phyloP scores from a whole-genome alignment of 1,139 yeast species.

The Meyerozyma carpophila region DNA sequence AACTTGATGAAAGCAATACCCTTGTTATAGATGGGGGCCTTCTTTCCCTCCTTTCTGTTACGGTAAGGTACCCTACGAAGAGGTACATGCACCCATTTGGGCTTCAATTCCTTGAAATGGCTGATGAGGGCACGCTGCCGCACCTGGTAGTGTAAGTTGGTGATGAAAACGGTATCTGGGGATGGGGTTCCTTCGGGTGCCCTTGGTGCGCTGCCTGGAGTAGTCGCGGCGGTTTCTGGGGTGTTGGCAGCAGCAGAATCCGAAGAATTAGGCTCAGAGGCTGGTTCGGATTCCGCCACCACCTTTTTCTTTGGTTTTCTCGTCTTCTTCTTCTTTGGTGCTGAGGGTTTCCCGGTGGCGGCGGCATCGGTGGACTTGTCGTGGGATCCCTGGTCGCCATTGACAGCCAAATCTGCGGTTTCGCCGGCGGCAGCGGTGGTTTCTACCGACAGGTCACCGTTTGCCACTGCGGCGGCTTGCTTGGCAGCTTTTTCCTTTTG shows the following conservation, averaged over 20 bases:
- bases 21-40: slow-evolving; percentile 43
- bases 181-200: slow-evolving; percentile 54
- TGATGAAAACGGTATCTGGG: slow-evolving; percentile 50
- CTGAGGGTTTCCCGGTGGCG: slow-evolving; percentile 5
- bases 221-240: slow-evolving; percentile 6
- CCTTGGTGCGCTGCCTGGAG: slow-evolving; percentile 14
- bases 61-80: slow-evolving; percentile 38
- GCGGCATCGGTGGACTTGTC: slow-evolving; percentile 7
- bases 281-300: slow-evolving; percentile 2
- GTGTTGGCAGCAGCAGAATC: neutral
- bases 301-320: slow-evolving; percentile 1
- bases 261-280: neutral
- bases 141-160: slow-evolving; percentile 49
- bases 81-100: slow-evolving; percentile 57
- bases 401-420: slow-evolving; percentile 7
- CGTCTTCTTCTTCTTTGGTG: slow-evolving; percentile 3
- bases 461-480: slow-evolving; percentile 18
- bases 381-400: slow-evolving; percentile 10
- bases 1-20: slow-evolving; percentile 63
- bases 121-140: slow-evolving; percentile 39
- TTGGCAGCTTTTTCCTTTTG: slow-evolving; percentile 19
- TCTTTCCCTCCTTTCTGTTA: slow-evolving; percentile 33
- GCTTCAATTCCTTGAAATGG: slow-evolving; percentile 42
- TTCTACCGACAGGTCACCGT: slow-evolving; percentile 13
- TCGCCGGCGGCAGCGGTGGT: slow-evolving; percentile 7